Base-by-base conservation (phyloP, 352 stramenopile species). In the Phytophthora kernoviae region DNA sequence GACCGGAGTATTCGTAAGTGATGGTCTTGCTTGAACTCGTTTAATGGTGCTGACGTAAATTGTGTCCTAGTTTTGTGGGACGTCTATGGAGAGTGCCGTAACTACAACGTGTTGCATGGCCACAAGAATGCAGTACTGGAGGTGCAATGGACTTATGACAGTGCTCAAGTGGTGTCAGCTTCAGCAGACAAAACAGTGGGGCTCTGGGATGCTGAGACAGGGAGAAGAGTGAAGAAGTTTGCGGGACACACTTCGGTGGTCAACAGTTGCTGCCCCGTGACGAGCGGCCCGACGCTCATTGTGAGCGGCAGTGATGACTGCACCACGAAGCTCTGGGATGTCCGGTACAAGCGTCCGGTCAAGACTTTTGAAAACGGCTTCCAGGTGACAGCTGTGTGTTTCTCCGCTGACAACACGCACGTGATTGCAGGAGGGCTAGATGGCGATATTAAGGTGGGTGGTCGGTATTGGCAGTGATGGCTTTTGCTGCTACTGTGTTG, bases 71-170 rank as follows among this genome's bases (percentile, higher is more conserved):
- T 98, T 36, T 63, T 98, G 11, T 98, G 92, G 92, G 87, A 97
- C 58, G 86, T 94, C 37, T 88, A 91, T 30, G 87, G 87, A 5
- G 90, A 96, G 32, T 98, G 91, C 68, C 71, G 76, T 41, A 99
- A 98, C 63, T 98, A 97, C 62, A 96, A 90, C 61, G 77, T 98
- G n/a, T 70, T 98, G 15, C 76, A 40, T 8, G 96, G 94, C 18
- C 96, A 99, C 73, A 98, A 98, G 77, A 99, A 98, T 73, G 94
- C 96, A 5, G 87, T 98, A 24, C 56, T 98, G 21, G 89, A 98
- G 69, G 73, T 97, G 10, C 79, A 94, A 49, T 99, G 93, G 87
- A 95, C 83, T 8, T 92, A 92, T 60, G 88, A 98, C 75, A 91
- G 82, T 36, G 61, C 84, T 34, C 81, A 88, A 32, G 51, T 99